These are phyloP conservation scores for Solanum chiquidenum DNA, from an alignment of 257 asterid genomes.

Conservation along the genomic window DNA sequence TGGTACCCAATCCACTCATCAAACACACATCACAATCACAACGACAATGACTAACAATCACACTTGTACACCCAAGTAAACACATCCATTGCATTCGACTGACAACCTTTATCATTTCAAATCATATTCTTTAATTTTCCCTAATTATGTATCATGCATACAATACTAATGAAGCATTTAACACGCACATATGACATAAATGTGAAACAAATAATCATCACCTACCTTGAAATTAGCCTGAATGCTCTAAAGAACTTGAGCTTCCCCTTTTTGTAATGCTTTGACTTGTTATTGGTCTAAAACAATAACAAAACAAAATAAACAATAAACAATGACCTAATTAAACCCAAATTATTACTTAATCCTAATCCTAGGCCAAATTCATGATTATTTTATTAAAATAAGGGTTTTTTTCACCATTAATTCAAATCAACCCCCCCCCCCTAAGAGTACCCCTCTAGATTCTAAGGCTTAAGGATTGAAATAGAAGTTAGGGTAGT, in stretches of 20 bases:
- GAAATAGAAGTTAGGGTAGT: not conserved
- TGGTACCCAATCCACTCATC: not conserved
- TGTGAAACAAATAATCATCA: not conserved
- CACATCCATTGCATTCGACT: not conserved
- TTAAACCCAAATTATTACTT: not conserved
- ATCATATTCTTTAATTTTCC: not conserved
- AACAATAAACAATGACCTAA: not conserved
- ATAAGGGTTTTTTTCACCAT: not conserved
- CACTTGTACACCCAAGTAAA: not conserved
- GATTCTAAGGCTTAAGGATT: not conserved
- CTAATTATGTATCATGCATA: not conserved
- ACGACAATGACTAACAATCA: not conserved
- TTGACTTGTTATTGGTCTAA: not conserved
- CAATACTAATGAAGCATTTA: not conserved
- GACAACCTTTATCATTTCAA: not conserved
- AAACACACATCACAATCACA: too few relatives aligned
- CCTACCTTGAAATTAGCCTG: not conserved
- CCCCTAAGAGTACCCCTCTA: not conserved
- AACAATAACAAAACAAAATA: too few relatives aligned
- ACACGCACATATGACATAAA: not conserved
- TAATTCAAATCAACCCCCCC: not conserved
- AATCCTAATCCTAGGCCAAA: not conserved
- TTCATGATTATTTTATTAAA: not conserved
- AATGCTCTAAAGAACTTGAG: not conserved
- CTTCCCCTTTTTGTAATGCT: too few relatives aligned